phyloP scores from a whole-genome alignment of 805 yeast genomes.

The Candida railenensis region DNA sequence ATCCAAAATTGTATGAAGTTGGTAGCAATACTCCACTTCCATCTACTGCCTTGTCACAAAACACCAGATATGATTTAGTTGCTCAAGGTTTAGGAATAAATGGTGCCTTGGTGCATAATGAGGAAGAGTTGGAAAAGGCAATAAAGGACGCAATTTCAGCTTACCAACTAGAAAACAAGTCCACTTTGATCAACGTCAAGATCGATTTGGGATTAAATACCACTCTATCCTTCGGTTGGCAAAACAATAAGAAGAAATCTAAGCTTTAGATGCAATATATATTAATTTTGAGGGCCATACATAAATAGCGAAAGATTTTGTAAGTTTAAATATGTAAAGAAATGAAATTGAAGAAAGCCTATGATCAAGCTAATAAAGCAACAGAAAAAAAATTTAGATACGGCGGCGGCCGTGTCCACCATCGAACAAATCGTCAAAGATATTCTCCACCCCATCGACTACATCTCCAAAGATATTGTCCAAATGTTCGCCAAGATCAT shows the following conservation, averaged over 20 bases:
- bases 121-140: slow-evolving; percentile 33
- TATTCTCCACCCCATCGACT: slow-evolving; percentile 13
- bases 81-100: slow-evolving; percentile 56
- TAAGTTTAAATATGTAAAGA: too few species aligned
- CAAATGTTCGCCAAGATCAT: slow-evolving; percentile 14
- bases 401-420: too few species aligned
- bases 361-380: too few species aligned
- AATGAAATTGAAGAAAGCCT: too few species aligned
- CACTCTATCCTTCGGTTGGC: slow-evolving; percentile 67
- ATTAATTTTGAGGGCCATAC: too few species aligned
- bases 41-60: slow-evolving; percentile 57
- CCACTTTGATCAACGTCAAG: slow-evolving; percentile 57
- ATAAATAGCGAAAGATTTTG: too few species aligned
- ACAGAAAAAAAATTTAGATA: too few species aligned
- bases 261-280: slow-evolving; percentile 2
- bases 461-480: slow-evolving; percentile 15
- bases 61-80: slow-evolving; percentile 56
- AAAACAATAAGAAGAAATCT: slow-evolving; percentile 46
- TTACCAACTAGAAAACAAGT: slow-evolving; percentile 20
- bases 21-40: slow-evolving; percentile 29
- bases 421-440: slow-evolving; percentile 13
- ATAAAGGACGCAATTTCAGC: slow-evolving; percentile 30
- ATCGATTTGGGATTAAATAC: slow-evolving; percentile 57
- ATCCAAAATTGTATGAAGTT: slow-evolving; percentile 14
- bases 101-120: slow-evolving; percentile 48